A percentile compares a stretch with the other conserved stretches of the same genome.
These are phyloP conservation scores for Diaporthe amygdali DNA, from an alignment of 2,329 filamentous ascomycete species.

Conservation along the genomic window DNA sequence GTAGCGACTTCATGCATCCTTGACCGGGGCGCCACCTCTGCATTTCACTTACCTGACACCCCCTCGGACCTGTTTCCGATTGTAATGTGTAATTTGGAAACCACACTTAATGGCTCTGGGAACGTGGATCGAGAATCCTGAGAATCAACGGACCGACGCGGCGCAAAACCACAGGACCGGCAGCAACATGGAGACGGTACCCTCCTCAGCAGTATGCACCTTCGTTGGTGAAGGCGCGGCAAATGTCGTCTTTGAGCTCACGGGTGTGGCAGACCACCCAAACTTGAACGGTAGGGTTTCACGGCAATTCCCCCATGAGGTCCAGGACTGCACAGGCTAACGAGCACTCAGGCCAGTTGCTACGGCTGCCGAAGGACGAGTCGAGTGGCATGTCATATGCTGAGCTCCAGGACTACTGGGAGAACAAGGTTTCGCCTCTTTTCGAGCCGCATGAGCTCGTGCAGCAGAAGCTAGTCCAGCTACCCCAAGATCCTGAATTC, in stretches of 20 bases:
- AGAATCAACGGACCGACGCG: not conserved
- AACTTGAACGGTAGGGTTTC: constrained; percentile 8
- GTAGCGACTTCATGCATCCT: constrained; percentile 18
- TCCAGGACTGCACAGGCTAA: constrained; percentile 13
- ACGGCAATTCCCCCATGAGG: not conserved
- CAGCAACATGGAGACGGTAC: constrained; percentile 16
- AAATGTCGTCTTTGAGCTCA: constrained; percentile 74
- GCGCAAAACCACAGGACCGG: not conserved
- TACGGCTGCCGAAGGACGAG: constrained; percentile 66
- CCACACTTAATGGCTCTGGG: constrained; percentile 4
- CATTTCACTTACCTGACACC: not conserved
- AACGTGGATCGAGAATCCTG: not conserved
- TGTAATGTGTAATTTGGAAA: constrained; percentile 15
- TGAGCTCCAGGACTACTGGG: constrained; percentile 53
- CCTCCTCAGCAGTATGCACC: constrained; percentile 13
- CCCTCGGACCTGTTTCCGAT: not conserved
- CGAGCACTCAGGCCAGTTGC: constrained; percentile 50
- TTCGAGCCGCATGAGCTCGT: constrained; percentile 60
- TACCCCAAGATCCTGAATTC: constrained; percentile 46
- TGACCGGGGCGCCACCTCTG: not conserved
- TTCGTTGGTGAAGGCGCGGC: constrained; percentile 74
- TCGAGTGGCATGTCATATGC: constrained; percentile 50
- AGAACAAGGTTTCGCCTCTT: constrained; percentile 57
- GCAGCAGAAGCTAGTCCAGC: constrained; percentile 57
- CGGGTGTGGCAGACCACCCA: constrained; percentile 20